These are phyloP conservation scores for Exophiala bonariae DNA, from an alignment of 2,329 filamentous ascomycete species.

Conservation along the genomic window DNA sequence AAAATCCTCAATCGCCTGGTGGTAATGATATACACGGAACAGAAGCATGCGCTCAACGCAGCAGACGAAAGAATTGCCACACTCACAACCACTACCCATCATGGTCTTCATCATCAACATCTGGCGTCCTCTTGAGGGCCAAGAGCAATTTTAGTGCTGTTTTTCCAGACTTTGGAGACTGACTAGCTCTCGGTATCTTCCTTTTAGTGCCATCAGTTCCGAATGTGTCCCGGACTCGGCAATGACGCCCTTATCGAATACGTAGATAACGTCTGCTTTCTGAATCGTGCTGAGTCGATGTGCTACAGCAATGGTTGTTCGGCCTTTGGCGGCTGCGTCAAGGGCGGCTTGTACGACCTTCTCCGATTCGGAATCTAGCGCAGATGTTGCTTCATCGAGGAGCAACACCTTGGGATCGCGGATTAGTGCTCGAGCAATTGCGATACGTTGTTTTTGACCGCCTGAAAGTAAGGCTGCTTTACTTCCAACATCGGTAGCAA, in stretches of 20 bases:
- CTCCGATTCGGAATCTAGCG: constrained; percentile 51
- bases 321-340: constrained; percentile 77
- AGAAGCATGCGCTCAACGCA: too few relatives aligned
- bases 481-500: constrained; percentile 80
- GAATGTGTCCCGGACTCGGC: constrained; percentile 81
- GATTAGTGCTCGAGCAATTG: constrained; percentile 86
- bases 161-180: constrained; percentile 76
- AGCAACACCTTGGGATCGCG: constrained; percentile 87
- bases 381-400: constrained; percentile 71
- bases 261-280: constrained; percentile 91
- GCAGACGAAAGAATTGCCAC: too few relatives aligned
- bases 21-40: too few relatives aligned
- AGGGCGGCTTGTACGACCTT: constrained; percentile 67
- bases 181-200: constrained; percentile 76
- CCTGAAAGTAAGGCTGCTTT: constrained; percentile 85
- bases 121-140: too few relatives aligned
- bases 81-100: too few relatives aligned
- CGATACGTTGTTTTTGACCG: constrained; percentile 92
- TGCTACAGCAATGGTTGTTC: constrained; percentile 91
- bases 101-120: too few relatives aligned
- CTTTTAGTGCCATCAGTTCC: constrained; percentile 61
- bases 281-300: constrained; percentile 91
- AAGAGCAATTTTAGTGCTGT: constrained; percentile 30
- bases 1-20: too few relatives aligned
- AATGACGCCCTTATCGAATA: constrained; percentile 87